These are phyloP conservation scores for Metschnikowia lunata DNA, from an alignment of 805 yeast genomes.

Conservation along the genomic window DNA sequence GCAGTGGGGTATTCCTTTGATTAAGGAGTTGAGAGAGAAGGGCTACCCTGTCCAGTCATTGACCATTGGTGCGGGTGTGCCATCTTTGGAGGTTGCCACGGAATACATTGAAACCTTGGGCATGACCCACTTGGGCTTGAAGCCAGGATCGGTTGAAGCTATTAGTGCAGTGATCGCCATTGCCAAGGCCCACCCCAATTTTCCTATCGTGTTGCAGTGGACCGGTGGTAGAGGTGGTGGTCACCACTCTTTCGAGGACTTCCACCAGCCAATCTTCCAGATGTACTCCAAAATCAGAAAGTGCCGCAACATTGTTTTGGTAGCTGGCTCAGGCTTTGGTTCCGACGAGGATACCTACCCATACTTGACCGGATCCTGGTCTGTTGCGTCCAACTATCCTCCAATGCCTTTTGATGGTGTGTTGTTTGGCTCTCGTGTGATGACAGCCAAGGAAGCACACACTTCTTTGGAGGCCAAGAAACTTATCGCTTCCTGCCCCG, in stretches of 20 bases:
- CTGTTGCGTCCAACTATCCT: slow-evolving; percentile 81
- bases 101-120: slow-evolving; percentile 94
- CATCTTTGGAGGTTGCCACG: slow-evolving; percentile 93
- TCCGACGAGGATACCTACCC: slow-evolving; percentile 96
- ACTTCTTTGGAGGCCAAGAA: slow-evolving; percentile 92
- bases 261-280: slow-evolving; percentile 95
- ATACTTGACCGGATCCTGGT: slow-evolving; percentile 96
- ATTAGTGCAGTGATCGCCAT: slow-evolving; percentile 81
- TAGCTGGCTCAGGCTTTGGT: slow-evolving; percentile 99
- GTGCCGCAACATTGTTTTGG: slow-evolving; percentile 78
- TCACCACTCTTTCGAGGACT: slow-evolving; percentile 98
- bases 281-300: slow-evolving; percentile 95
- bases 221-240: slow-evolving; percentile 99
- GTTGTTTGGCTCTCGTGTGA: slow-evolving; percentile 91
- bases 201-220: slow-evolving; percentile 99
- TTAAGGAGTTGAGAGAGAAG: slow-evolving; percentile 78
- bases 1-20: slow-evolving; percentile 98
- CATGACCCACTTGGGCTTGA: slow-evolving; percentile 88
- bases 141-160: slow-evolving; percentile 96
- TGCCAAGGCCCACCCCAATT: slow-evolving; percentile 91
- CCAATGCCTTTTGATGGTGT: slow-evolving; percentile 99
- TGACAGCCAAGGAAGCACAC: slow-evolving; percentile 95
- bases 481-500: slow-evolving; percentile 85
- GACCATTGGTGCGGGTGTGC: slow-evolving; percentile 99
- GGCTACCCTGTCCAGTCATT: slow-evolving; percentile 96